Percentiles rank a stretch among this genome's conserved stretches.
Conservation (phyloP, 78 protist species). For the Dictyostelium purpureum region DNA sequence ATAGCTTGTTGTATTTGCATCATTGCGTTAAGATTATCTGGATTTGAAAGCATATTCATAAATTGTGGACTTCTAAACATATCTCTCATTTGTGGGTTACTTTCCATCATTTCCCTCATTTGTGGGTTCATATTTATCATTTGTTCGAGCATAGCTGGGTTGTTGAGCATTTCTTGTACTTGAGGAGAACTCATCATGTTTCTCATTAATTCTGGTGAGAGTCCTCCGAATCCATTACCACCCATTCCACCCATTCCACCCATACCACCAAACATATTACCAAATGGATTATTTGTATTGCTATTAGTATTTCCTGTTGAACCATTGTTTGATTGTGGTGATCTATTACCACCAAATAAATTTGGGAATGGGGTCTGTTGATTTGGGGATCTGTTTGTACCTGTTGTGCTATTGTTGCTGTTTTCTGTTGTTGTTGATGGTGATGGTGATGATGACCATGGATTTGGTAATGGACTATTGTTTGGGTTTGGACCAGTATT, state of each 20-base stretch:
- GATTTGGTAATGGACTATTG: conserved; percentile 87
- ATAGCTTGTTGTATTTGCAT: conserved; percentile 83
- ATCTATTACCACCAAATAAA: conserved; percentile 5
- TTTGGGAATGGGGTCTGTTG: not conserved
- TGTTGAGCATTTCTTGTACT: conserved; percentile 62
- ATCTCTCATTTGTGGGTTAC: conserved; percentile 77
- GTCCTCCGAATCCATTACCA: not conserved
- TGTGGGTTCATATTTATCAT: conserved; percentile 77
- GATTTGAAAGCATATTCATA: conserved; percentile 65
- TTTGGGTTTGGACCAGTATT: conserved; percentile 70
- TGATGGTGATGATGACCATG: conserved; percentile 72
- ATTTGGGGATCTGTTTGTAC: not conserved
- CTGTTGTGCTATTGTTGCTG: not conserved
- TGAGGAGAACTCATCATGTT: conserved; percentile 84
- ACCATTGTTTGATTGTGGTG: not conserved
- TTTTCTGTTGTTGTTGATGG: conserved; percentile 2
- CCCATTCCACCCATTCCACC: conserved; percentile 89
- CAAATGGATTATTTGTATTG: conserved; percentile 13
- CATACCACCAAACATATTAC: conserved; percentile 63
- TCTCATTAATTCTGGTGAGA: conserved; percentile 43
- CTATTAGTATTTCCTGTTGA: not conserved
- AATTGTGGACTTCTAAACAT: conserved; percentile 54
- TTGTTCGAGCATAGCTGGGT: conserved; percentile 86
- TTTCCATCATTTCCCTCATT: conserved; percentile 47
- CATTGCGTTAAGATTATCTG: conserved; percentile 80